Conservation (phyloP, 805 yeast species). For the Ogataea ramenticola region DNA sequence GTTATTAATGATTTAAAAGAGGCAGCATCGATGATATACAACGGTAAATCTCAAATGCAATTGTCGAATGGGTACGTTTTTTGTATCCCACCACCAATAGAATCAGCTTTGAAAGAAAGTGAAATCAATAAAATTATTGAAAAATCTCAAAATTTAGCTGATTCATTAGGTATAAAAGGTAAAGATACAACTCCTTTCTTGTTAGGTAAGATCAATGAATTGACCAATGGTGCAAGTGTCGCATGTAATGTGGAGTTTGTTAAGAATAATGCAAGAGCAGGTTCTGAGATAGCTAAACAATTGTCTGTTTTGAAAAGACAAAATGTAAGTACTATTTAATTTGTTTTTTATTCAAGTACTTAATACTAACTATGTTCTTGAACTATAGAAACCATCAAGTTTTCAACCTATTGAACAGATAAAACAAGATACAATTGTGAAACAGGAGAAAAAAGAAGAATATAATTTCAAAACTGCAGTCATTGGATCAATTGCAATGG, state of each 20-base stretch:
- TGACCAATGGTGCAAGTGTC: slow-evolving; percentile 67
- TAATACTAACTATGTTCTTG: no score
- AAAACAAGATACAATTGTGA: background rate
- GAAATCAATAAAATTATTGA: slow-evolving; percentile 51
- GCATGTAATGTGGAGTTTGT: slow-evolving; percentile 70
- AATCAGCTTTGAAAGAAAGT: slow-evolving; percentile 46
- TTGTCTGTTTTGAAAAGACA: slow-evolving; percentile 31
- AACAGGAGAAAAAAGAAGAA: background rate
- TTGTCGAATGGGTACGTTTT: slow-evolving; percentile 65
- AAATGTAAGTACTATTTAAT: background rate
- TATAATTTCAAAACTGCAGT: slow-evolving; percentile 30
- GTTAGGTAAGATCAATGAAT: slow-evolving; percentile 53
- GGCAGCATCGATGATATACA: slow-evolving; percentile 57
- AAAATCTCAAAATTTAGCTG: slow-evolving; percentile 53
- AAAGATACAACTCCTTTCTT: slow-evolving; percentile 77
- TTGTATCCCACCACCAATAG: slow-evolving; percentile 75
- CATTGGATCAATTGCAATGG: slow-evolving; percentile 74
- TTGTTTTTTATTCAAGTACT: no score
- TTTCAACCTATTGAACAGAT: background rate
- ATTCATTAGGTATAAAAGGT: slow-evolving; percentile 46
- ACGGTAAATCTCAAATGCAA: slow-evolving; percentile 38
- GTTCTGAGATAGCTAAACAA: slow-evolving; percentile 57
- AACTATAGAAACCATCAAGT: background rate
- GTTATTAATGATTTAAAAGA: slow-evolving; percentile 42
- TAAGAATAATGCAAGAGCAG: slow-evolving; percentile 64